These are phyloP conservation scores for Aureobasidium lini DNA, from an alignment of 2,329 filamentous ascomycete species.

Conservation along the genomic window DNA sequence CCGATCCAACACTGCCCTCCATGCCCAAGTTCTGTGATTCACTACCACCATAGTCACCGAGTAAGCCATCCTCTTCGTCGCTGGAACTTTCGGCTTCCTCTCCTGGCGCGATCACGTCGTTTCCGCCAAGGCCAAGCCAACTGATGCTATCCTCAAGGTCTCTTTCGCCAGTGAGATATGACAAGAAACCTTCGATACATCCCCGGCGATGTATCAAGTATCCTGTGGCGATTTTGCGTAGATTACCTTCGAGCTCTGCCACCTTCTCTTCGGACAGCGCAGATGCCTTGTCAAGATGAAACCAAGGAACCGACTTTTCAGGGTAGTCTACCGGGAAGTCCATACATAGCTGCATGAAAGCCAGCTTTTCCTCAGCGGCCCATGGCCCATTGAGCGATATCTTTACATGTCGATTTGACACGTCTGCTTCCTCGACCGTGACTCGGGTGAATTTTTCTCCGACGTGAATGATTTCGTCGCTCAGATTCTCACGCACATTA, in stretches of 20 bases:
- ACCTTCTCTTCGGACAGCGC: slow-evolving; percentile 44
- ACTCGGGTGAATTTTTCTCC: slow-evolving; percentile 55
- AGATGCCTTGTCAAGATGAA: slow-evolving; percentile 51
- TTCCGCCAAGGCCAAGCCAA: slow-evolving; percentile 47
- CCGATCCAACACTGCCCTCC: slow-evolving; percentile 36
- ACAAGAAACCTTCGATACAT: slow-evolving; percentile 54
- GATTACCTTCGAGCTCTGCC: slow-evolving; percentile 42
- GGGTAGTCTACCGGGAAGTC: slow-evolving; percentile 54
- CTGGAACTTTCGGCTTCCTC: slow-evolving; percentile 63
- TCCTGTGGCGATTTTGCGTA: slow-evolving; percentile 48
- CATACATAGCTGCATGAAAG: slow-evolving; percentile 51
- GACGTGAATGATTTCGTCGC: slow-evolving; percentile 55
- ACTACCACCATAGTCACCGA: slow-evolving; percentile 32
- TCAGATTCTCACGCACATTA: slow-evolving; percentile 41
- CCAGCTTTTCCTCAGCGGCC: slow-evolving; percentile 44
- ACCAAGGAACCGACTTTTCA: slow-evolving; percentile 40
- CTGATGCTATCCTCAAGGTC: slow-evolving; percentile 49
- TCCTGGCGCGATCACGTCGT: slow-evolving; percentile 44
- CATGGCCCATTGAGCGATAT: slow-evolving; percentile 55
- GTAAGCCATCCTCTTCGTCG: slow-evolving; percentile 29
- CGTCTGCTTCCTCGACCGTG: slow-evolving; percentile 51
- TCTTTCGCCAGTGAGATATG: slow-evolving; percentile 54
- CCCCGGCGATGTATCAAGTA: slow-evolving; percentile 47
- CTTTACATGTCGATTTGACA: slow-evolving; percentile 45
- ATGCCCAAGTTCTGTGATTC: slow-evolving; percentile 26